phyloP scores from a whole-genome alignment of 495 filamentous ascomycete species.

The Penicillium chermesinum region DNA sequence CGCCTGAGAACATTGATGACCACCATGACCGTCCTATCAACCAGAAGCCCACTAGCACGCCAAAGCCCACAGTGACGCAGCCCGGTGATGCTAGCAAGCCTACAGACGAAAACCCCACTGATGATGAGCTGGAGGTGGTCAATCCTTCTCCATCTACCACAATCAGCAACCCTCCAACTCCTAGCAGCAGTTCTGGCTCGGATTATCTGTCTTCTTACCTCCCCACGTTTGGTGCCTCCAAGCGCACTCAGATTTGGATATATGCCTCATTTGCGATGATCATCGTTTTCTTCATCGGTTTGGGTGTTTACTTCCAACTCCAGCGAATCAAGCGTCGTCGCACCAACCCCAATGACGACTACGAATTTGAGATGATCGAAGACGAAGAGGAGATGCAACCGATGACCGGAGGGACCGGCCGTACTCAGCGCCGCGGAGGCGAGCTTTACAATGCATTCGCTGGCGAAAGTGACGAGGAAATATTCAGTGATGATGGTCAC shows the following conservation, averaged over 20 bases:
- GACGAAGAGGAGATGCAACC: constrained; percentile 71
- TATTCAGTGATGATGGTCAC: constrained; percentile 55
- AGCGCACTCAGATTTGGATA: constrained; percentile 90
- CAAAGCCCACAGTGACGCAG: constrained; percentile 5
- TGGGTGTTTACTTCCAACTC: constrained; percentile 75
- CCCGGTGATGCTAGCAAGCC: no score
- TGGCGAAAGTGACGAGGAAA: constrained; percentile 67
- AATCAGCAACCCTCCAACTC: constrained; percentile 35
- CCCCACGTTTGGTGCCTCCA: constrained; percentile 90
- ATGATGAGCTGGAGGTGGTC: constrained; percentile 19
- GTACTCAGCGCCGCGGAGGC: constrained; percentile 57
- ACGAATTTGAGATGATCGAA: constrained; percentile 90
- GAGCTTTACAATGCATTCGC: constrained; percentile 95
- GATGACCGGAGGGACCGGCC: constrained; percentile 32
- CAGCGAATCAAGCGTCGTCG: constrained; percentile 70
- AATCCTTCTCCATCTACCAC: constrained; percentile 10
- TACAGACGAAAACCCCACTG: no score
- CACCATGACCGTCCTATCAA: constrained; percentile 74
- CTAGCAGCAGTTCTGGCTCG: constrained; percentile 37
- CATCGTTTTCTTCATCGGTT: constrained; percentile 71
- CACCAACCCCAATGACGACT: constrained; percentile 74
- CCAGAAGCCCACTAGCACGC: constrained; percentile 45
- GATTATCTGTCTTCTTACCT: constrained; percentile 84
- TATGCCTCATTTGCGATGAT: constrained; percentile 83
- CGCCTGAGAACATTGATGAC: constrained; percentile 53